Base-by-base conservation (phyloP, 106 monocot species). In the Dendrobium chrysotoxum region DNA sequence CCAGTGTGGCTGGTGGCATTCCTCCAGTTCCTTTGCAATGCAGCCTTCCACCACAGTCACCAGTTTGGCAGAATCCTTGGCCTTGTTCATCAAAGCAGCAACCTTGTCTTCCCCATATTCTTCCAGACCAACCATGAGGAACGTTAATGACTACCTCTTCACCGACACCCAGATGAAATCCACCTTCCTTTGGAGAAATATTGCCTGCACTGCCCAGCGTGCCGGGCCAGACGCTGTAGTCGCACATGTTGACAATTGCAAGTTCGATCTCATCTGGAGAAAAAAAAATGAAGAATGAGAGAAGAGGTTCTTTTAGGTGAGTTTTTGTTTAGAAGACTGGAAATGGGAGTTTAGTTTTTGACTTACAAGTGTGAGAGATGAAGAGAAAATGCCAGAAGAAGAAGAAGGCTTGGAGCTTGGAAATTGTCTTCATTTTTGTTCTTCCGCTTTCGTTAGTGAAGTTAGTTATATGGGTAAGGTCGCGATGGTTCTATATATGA, bases 51-150 rank as follows among this genome's bases (percentile, higher is more conserved):
- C 40, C 82, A 81, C 95, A 95, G 82, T 95, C 92, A 0, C 92
- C 95, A 4, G 92, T 85, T 9, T 88, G 85, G 74, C 95, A 95
- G 26, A 42, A 61, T 39, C 90, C 88, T 6, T 80, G 61, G 2
- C 92, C 90, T 4, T 75, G 54, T 28, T 55, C 76, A 66, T 88
- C 80, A 81, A 87, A 88, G 84, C 28, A 81, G 80, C 95, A 88
- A 65, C 90, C 87, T 15, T 80, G 58, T 9, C 95, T 83, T 58
- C 72, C 86, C 95, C 95, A 95, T 30, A 93, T 80, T 10, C 88
- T 82, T 28, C 92, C 92, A 46, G 88, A 85, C 92, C 92, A 93
- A 7, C 44, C 75, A 10, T 38, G 2, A 3, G 85, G 85, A 38
- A 86, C 86, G 18, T 79, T 53, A 17, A 86, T 44, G 47, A 54